Base-by-base conservation (phyloP, 768 basidiomycete species). In the Rhodotorula taiwanensis region DNA sequence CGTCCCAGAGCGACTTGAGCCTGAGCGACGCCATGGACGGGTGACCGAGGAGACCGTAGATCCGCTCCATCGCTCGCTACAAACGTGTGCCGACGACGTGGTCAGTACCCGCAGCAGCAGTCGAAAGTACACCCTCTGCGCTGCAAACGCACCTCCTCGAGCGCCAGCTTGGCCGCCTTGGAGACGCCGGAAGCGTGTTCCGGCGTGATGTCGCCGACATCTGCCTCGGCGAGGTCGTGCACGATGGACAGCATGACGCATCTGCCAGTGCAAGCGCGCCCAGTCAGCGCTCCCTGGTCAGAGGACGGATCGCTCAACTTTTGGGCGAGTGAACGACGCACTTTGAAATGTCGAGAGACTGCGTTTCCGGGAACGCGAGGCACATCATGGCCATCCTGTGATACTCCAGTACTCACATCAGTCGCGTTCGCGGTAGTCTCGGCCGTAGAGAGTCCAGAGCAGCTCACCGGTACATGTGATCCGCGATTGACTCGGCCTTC, bases 201-300 rank as follows among this genome's bases (percentile, higher is more conserved):
- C 0, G 94, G 94, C 0, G 91, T 81, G 62, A 98, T 97, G 73
- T 98, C 94, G 8, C 94, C 94, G 9, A 97, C 94, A 85, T 72
- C 53, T 36, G 94, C 94, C 76, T 99, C 94, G 10, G 93, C 93
- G 20, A 99, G 82, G 76, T 99, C 94, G 72, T 99, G 94, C 20
- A 95, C 89, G 41, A 94, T 69, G 25, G 84, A 84, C 82, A 97
- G 86, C 88, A 92, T 86, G 20, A 88, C 85, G 62, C 87, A 89
- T 80, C 86, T 87, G 52, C 33, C 13, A 39, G 30, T 33, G 18
- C 44, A 42, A 15, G 15, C 43, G 20, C 25, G 31, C 33, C 33
- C 11, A 52, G n/a, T 27, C 42, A 57, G 50, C 39, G 23, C 9
- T 25, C 15, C 27, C 18, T 7, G n/a, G 20, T 39, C 43, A 13